These are phyloP conservation scores for Lasiodiplodia hormozganensis DNA, from an alignment of 2,329 filamentous ascomycete genomes.

Conservation along the genomic window DNA sequence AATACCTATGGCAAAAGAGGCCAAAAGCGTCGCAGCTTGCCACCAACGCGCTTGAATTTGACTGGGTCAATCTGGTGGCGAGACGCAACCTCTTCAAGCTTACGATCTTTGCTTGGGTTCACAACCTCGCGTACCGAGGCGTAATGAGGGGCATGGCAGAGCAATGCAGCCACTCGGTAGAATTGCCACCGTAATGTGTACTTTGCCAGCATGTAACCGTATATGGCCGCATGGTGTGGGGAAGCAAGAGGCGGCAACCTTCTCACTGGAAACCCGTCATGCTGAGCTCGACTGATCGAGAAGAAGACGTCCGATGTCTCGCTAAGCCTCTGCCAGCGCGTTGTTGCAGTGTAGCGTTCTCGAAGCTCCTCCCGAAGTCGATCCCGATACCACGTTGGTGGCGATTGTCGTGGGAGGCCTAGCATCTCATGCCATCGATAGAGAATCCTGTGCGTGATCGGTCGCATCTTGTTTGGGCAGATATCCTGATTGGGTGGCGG, in stretches of 20 bases:
- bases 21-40: slow-evolving; percentile 42
- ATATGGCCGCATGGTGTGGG: slow-evolving; percentile 34
- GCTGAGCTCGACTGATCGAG: no score
- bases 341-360: slow-evolving; percentile 45
- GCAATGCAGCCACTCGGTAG: slow-evolving; percentile 45
- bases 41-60: slow-evolving; percentile 41
- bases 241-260: slow-evolving; percentile 37
- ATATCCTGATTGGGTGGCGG: no score
- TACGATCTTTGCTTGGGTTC: slow-evolving; percentile 50
- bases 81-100: slow-evolving; percentile 46
- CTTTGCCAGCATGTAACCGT: slow-evolving; percentile 54
- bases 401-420: slow-evolving; percentile 42
- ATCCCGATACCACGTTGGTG: slow-evolving; percentile 49
- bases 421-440: slow-evolving; percentile 38
- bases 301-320: slow-evolving; percentile 53
- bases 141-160: slow-evolving; percentile 39
- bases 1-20: slow-evolving; percentile 42
- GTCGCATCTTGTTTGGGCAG: no score
- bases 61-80: slow-evolving; percentile 48
- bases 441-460: no score
- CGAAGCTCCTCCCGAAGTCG: slow-evolving; percentile 49
- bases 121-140: slow-evolving; percentile 51
- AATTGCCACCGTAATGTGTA: slow-evolving; percentile 53
- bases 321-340: slow-evolving; percentile 46
- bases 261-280: slow-evolving; percentile 34